A percentile compares a stretch with the other conserved stretches of the same genome.
These are phyloP conservation scores for Boletus insuetus DNA, from an alignment of 768 basidiomycete species.

Conservation along the genomic window DNA sequence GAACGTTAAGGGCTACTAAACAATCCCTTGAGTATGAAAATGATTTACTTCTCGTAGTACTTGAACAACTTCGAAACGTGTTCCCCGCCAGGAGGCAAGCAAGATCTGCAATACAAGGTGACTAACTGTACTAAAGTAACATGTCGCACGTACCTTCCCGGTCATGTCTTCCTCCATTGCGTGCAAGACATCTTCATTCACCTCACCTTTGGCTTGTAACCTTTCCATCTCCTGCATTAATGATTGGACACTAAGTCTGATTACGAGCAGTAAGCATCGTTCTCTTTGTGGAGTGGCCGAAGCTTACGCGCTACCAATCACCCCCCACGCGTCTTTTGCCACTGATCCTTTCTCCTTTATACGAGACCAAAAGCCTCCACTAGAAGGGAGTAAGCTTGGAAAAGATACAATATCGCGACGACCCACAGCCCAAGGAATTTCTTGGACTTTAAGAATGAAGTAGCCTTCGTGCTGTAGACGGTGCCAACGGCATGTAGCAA, in stretches of 20 bases:
- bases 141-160: conserved; percentile 59
- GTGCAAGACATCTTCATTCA: conserved; percentile 79
- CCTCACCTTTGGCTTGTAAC: conserved; percentile 84
- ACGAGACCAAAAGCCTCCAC: conserved; percentile 88
- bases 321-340: conserved; percentile 96
- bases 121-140: background rate
- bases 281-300: conserved; percentile 37
- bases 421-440: conserved; percentile 88
- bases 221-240: conserved; percentile 79
- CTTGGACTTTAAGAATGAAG: conserved; percentile 86
- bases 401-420: conserved; percentile 2
- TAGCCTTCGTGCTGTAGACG: conserved; percentile 91
- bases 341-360: conserved; percentile 92
- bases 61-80: conserved; percentile 90
- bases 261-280: conserved; percentile 50
- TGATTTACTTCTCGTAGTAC: conserved; percentile 68
- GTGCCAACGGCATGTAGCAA: conserved; percentile 87
- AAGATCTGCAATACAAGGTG: conserved; percentile 56
- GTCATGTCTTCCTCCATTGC: conserved; percentile 91
- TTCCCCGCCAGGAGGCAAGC: conserved; percentile 97
- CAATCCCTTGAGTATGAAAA: conserved; percentile 2
- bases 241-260: conserved; percentile 27
- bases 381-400: conserved; percentile 26
- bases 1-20: background rate
- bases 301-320: conserved; percentile 90